A percentile compares a stretch with the other conserved stretches of the same genome.
phyloP scores from a whole-genome alignment of 495 filamentous ascomycete species.

The Aspergillus mulundensis region DNA sequence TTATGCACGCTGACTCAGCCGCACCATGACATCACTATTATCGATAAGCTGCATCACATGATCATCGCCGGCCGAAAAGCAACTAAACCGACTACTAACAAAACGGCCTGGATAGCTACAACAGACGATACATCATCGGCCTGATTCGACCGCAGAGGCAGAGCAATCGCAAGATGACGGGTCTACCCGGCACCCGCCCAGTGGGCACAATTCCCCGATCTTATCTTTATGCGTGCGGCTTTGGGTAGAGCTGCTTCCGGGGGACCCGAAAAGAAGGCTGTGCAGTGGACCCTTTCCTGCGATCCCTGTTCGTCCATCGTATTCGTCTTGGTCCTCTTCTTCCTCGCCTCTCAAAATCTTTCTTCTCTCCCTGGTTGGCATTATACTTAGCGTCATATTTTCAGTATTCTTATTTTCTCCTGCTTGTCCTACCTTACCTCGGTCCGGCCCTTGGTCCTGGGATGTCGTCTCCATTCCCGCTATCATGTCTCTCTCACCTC shows the following conservation, averaged over 20 bases:
- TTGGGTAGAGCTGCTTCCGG: conserved; percentile 22
- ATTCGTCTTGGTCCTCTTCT: neutral
- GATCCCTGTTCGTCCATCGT: neutral
- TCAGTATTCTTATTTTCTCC: conserved; percentile 10
- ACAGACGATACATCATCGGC: neutral
- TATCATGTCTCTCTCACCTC: neutral
- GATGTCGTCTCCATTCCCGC: conserved; percentile 1
- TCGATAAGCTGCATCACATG: conserved; percentile 5
- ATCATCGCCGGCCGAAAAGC: neutral
- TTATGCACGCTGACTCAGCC: neutral
- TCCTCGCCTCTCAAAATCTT: neutral
- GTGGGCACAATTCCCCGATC: neutral
- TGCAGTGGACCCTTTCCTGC: conserved; percentile 33
- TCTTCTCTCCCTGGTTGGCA: neutral
- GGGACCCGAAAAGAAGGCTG: conserved; percentile 29
- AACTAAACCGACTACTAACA: too few species aligned
- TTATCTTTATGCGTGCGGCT: neutral
- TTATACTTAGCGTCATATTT: neutral
- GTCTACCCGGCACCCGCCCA: neutral
- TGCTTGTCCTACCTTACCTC: neutral
- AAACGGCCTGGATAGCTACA: neutral
- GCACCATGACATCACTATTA: conserved; percentile 2
- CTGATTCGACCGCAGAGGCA: neutral
- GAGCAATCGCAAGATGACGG: neutral
- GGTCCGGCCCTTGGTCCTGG: neutral